Evolutionary conservation across 257 asterid species (phyloP), one percentile per base, ranked within the genome.

Genomic region (Penstemon davidsonii): DNA sequence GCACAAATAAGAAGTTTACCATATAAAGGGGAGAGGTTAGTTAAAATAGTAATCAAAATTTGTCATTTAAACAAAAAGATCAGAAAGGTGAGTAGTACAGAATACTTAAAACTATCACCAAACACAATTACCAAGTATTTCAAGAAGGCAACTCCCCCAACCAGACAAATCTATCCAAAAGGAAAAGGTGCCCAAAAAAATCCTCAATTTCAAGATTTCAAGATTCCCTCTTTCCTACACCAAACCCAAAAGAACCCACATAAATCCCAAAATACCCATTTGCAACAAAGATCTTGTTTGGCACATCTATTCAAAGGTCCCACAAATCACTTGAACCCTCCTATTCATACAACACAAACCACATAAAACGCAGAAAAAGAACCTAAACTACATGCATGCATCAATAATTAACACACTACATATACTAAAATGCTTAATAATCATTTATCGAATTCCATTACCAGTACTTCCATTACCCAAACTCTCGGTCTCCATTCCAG

Each of bases 271-370:
- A 74, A 49, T 39, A 70, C 55, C 79, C 73, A 73, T 74, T 69
- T 65, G 63, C 77, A 45, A 71, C 81, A 79, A 62, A 78, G 76
- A 77, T 73, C 85, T 60, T 41, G 70, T 74, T 62, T 78, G 70
- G 68, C 73, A 71, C 82, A 82, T 80, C 86, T 62, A 76, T 80
- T 80, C 78, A 74, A 56, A 76, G 84, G 87, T 42, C 95, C 95
- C 95, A 87, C 92, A 45, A 25, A 25, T 25, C 33, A 25, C 33
- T 25, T 25, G 33, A 25, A 42, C 4, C 37, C 57, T 49, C 60
- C 69, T 60, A 49, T 70, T 57, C 55, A 53, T 44, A 74, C 62
- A 62, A 45, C 71, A 40, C 8, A 60, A 62, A 38, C 56, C 70
- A 77, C 68, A 67, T 62, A 74, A 66, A 76, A 75, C 76, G 43